Percentiles rank a stretch among this genome's conserved stretches.
Conservation (phyloP, 371 early-diverging fungal species). For the Actinomucor elegans region DNA sequence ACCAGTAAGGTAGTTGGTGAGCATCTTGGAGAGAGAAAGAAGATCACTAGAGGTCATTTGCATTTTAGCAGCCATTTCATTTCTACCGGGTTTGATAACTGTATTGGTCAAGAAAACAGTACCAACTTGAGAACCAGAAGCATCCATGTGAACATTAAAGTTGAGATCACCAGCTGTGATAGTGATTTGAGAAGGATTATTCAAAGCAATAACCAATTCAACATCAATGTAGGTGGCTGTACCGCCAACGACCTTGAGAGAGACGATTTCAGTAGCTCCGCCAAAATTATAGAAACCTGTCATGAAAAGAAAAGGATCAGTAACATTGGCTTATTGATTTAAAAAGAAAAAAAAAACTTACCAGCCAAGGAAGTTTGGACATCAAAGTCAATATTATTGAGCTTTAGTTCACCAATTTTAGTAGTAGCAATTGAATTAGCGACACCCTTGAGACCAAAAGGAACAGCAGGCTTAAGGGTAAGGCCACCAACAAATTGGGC, state of each 20-base stretch:
- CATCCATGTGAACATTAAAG: conserved; percentile 45
- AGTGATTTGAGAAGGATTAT: conserved; percentile 56
- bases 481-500: conserved; percentile 49
- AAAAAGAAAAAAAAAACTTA: conserved; percentile 12
- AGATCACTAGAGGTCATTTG: conserved; percentile 26
- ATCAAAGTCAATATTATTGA: conserved; percentile 48
- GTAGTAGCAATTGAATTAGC: conserved; percentile 51
- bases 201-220: conserved; percentile 39
- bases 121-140: conserved; percentile 39
- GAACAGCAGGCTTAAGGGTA: conserved; percentile 29
- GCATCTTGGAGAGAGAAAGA: conserved; percentile 17
- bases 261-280: conserved; percentile 42
- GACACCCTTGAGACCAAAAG: conserved; percentile 54
- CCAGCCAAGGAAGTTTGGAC: conserved; percentile 54
- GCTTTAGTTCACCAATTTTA: conserved; percentile 50
- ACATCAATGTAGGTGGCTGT: conserved; percentile 40
- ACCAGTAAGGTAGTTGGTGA: conserved; percentile 41
- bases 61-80: conserved; percentile 25
- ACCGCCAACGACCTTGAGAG: conserved; percentile 46
- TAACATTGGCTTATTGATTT: background rate
- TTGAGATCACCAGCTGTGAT: conserved; percentile 51
- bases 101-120: conserved; percentile 34
- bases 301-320: conserved; percentile 11
- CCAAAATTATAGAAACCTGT: conserved; percentile 47
- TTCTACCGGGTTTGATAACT: conserved; percentile 48